A percentile compares a stretch with the other conserved stretches of the same genome.
These are phyloP conservation scores for Tagetes erecta DNA, from an alignment of 129 eudicot species.

Conservation along the genomic window DNA sequence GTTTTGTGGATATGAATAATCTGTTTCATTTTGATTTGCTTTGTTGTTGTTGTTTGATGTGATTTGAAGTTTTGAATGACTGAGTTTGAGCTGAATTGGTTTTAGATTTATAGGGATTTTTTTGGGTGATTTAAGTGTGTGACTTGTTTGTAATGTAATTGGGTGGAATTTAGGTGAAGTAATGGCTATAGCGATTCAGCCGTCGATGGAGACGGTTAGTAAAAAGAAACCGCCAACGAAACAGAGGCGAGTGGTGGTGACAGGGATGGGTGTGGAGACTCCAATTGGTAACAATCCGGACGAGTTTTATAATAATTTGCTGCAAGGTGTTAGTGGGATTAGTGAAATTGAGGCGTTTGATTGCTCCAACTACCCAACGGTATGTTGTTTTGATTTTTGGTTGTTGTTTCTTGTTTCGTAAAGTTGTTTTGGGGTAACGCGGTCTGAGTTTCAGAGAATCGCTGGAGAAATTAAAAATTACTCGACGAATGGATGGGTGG, in stretches of 20 bases:
- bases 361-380: conserved; percentile 79
- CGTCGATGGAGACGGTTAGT: conserved; percentile 45
- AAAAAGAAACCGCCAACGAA: conserved; percentile 63
- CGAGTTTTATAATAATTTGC: conserved; percentile 71
- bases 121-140: no score
- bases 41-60: no score
- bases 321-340: conserved; percentile 86
- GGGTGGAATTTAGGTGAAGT: conserved; percentile 44
- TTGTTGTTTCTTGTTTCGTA: no score
- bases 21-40: no score
- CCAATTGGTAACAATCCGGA: conserved; percentile 75
- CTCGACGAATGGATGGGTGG: conserved; percentile 88
- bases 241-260: conserved; percentile 87
- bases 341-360: conserved; percentile 84
- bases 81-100: no score
- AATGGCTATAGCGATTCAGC: conserved; percentile 74
- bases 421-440: no score
- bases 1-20: no score
- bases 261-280: conserved; percentile 95
- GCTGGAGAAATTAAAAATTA: conserved; percentile 94
- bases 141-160: no score
- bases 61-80: no score
- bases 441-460: conserved; percentile 54
- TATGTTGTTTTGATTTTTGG: conserved; percentile 25
- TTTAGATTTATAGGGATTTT: no score